Percentiles rank a stretch among this genome's conserved stretches.
These are phyloP conservation scores for Puya raimondii DNA, from an alignment of 176 grass and related monocot genomes.

Conservation along the genomic window DNA sequence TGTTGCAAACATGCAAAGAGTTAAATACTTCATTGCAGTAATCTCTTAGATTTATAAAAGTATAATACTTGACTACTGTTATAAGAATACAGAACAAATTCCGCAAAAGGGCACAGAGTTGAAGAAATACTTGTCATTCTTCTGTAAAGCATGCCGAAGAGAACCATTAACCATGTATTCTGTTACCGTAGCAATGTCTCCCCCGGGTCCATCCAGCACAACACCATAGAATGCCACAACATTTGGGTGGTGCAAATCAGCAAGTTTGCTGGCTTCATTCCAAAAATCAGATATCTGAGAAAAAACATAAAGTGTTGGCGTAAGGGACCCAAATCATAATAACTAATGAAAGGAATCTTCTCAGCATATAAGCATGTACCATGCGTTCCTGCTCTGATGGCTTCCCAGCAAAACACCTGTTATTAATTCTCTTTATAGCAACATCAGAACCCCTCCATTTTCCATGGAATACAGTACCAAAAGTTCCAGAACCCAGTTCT, in stretches of 20 bases:
- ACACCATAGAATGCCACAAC: constrained; percentile 96
- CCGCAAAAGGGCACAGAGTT: neutral
- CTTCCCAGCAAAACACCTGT: constrained; percentile 84
- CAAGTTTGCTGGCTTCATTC: constrained; percentile 95
- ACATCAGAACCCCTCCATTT: constrained; percentile 99
- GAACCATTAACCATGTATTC: constrained; percentile 99
- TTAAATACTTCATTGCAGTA: neutral
- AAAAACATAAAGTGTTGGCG: constrained; percentile 10
- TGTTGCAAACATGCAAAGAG: constrained; percentile 16
- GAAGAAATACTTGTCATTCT: constrained; percentile 70
- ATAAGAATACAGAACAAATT: constrained; percentile 9
- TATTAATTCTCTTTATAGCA: constrained; percentile 95
- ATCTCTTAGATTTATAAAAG: neutral
- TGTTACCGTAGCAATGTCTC: constrained; percentile 84
- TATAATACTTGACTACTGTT: neutral
- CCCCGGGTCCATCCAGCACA: constrained; percentile 85
- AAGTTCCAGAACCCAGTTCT: constrained; percentile 95
- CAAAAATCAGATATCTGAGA: constrained; percentile 86
- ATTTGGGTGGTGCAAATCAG: constrained; percentile 87
- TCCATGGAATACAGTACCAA: constrained; percentile 96
- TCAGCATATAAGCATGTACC: constrained; percentile 30
- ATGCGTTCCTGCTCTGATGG: constrained; percentile 91
- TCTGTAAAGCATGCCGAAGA: constrained; percentile 71
- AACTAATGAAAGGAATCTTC: neutral
- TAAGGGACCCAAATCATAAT: neutral